A percentile compares a stretch with the other conserved stretches of the same genome.
phyloP scores from a whole-genome alignment of 2,329 filamentous ascomycete species.

The Colletotrichum tropicicola region DNA sequence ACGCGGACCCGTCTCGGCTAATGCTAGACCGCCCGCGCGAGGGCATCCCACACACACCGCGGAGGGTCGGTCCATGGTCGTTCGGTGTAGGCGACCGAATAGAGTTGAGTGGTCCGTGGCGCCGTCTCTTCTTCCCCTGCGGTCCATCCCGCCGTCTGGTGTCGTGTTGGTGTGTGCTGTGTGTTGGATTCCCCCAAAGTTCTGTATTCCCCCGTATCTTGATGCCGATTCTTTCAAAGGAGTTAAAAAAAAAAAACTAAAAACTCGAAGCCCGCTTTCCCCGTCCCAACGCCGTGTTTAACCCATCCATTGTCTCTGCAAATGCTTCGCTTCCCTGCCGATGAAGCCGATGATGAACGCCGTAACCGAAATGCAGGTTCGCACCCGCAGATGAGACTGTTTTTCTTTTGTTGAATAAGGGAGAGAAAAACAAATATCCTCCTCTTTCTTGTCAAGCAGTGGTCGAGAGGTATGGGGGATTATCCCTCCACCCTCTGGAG shows the following conservation, averaged over 20 bases:
- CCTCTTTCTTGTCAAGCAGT: no score
- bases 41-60: no score
- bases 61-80: not conserved
- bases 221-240: not conserved
- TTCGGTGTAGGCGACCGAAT: conserved; percentile 4
- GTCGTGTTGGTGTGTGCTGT: not conserved
- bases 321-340: not conserved
- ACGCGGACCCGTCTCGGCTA: no score
- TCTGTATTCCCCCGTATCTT: not conserved
- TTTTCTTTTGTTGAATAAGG: not conserved
- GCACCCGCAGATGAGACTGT: not conserved
- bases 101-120: conserved; percentile 4
- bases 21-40: no score
- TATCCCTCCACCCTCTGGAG: not conserved
- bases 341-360: not conserved
- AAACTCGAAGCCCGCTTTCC: not conserved
- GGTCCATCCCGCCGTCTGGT: conserved; percentile 16
- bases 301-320: not conserved
- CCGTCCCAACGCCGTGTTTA: not conserved
- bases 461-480: no score
- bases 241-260: not conserved
- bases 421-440: no score
- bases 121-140: not conserved
- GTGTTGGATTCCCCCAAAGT: no score
- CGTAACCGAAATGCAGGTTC: not conserved